Base-by-base conservation (phyloP, 148 eudicot genomes). In the Cornus controversa region DNA sequence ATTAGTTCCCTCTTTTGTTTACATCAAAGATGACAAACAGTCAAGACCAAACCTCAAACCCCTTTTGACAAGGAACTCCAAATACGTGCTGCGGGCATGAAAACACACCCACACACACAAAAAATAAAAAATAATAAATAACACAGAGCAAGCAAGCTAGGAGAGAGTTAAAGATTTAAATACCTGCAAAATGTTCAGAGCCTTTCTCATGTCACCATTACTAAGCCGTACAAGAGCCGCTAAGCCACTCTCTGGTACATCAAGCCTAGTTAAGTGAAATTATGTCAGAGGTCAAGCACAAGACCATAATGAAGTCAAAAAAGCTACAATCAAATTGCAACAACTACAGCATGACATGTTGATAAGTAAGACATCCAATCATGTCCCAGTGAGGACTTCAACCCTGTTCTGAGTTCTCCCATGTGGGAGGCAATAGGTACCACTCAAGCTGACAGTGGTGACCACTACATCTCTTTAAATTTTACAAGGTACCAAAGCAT, bases 131-230 rank as follows among this genome's bases (percentile, higher is more conserved):
- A 14, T 11, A 11, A 11, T 13, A 50, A 50, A 50, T 50, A 50
- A 40, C 4, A 57, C 18, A 42, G 73, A 71, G 37, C 50, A 29
- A 18, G 31, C 45, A 40, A 50, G 57, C 15, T 13, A 50, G 57
- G 57, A 40, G 57, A 50, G 62, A 74, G 72, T 14, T 31, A 9
- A 31, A 74, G 3, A 64, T 37, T 29, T 73, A 53, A 73, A 77
- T 68, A 93, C 99, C 97, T 96, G 98, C 82, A 96, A 85, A 74
- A 96, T 93, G 73, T 96, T 96, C 86, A 96, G 78, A 71, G 97
- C 92, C 89, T 96, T 96, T 79, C 99, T 90, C 98, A 96, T 96
- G 82, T 96, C 99, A 78, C 99, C 99, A 87, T 90, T 91, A 86
- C 98, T 80, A 74, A 96, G 92, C 71, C 91, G 86, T 72, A 96